A percentile compares a stretch with the other conserved stretches of the same genome.
phyloP scores from a whole-genome alignment of 805 yeast species.

The Kuraishia cidri region DNA sequence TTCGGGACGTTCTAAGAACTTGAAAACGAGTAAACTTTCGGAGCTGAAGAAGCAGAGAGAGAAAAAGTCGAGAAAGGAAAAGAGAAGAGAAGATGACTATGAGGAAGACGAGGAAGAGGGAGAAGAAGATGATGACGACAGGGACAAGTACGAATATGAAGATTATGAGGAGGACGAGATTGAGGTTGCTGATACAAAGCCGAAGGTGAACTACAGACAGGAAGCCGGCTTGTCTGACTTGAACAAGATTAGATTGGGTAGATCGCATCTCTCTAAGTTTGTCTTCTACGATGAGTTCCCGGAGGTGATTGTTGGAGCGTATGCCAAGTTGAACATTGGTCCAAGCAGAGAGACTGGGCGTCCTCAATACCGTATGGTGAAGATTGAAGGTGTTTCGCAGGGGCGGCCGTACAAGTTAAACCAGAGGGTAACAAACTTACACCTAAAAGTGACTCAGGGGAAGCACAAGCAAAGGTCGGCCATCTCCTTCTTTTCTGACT shows the following conservation, averaged over 20 bases:
- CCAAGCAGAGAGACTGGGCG: slow-evolving; percentile 48
- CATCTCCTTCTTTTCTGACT: slow-evolving; percentile 74
- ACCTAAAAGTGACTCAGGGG: slow-evolving; percentile 77
- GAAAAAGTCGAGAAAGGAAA: slow-evolving; percentile 19
- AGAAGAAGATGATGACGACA: slow-evolving; percentile 19
- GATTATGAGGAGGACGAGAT: slow-evolving; percentile 29
- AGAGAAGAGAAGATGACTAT: slow-evolving; percentile 21
- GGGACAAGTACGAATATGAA: slow-evolving; percentile 33
- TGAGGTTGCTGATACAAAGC: slow-evolving; percentile 30
- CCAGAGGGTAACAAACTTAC: slow-evolving; percentile 35
- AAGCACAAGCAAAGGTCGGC: slow-evolving; percentile 65
- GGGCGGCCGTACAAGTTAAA: slow-evolving; percentile 32
- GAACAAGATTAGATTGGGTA: slow-evolving; percentile 68
- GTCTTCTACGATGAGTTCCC: slow-evolving; percentile 80
- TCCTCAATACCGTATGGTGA: slow-evolving; percentile 76
- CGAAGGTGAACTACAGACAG: slow-evolving; percentile 27
- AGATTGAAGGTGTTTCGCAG: slow-evolving; percentile 52
- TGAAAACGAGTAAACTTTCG: slow-evolving; percentile 22
- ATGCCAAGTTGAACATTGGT: slow-evolving; percentile 80
- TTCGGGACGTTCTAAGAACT: slow-evolving; percentile 11
- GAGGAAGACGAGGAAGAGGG: slow-evolving; percentile 32
- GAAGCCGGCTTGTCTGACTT: slow-evolving; percentile 53
- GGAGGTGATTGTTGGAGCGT: slow-evolving; percentile 61
- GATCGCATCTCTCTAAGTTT: slow-evolving; percentile 64
- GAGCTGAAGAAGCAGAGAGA: slow-evolving; percentile 27